Evolutionary conservation across 768 basidiomycete genomes (phyloP).

Genomic region (Termitomyces sp.): DNA sequence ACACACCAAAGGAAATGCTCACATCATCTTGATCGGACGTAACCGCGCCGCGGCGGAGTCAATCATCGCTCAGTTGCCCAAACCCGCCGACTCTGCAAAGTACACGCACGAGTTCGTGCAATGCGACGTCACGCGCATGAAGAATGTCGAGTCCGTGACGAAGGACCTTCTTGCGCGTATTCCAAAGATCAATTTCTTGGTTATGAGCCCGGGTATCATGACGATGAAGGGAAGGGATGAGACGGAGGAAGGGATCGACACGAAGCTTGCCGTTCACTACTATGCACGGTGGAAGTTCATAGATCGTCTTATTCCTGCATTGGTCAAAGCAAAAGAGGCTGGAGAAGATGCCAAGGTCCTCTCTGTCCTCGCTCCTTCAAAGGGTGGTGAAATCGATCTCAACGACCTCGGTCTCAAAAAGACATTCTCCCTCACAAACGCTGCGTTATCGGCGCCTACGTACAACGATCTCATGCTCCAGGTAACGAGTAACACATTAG

Average conservation of each 20-base stretch:
- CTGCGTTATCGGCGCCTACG: slow-evolving; percentile 22
- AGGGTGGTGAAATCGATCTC: slow-evolving; percentile 31
- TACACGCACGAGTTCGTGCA: slow-evolving; percentile 35
- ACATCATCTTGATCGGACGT: slow-evolving; percentile 44
- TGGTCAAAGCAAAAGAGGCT: slow-evolving; percentile 35
- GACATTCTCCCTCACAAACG: slow-evolving; percentile 24
- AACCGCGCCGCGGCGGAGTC: slow-evolving; percentile 39
- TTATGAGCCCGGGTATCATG: slow-evolving; percentile 38
- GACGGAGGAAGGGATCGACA: slow-evolving; percentile 29
- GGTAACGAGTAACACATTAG: slow-evolving; percentile 15
- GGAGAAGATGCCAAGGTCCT: slow-evolving; percentile 50
- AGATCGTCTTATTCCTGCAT: slow-evolving; percentile 34
- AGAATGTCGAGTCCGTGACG: slow-evolving; percentile 31
- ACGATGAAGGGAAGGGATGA: slow-evolving; percentile 28
- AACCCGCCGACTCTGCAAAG: slow-evolving; percentile 14
- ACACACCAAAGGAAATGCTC: slow-evolving; percentile 36
- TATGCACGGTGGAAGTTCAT: slow-evolving; percentile 48
- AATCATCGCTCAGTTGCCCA: slow-evolving; percentile 33
- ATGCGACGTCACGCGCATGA: slow-evolving; percentile 40
- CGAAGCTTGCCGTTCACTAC: slow-evolving; percentile 36
- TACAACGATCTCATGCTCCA: slow-evolving; percentile 40
- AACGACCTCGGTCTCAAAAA: slow-evolving; percentile 42
- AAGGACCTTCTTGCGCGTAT: slow-evolving; percentile 26
- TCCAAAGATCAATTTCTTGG: slow-evolving; percentile 45
- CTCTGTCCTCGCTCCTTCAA: slow-evolving; percentile 33